These are phyloP conservation scores for Lentinula novae-zelandiae DNA, from an alignment of 1,284 basidiomycete species.

Conservation along the genomic window DNA sequence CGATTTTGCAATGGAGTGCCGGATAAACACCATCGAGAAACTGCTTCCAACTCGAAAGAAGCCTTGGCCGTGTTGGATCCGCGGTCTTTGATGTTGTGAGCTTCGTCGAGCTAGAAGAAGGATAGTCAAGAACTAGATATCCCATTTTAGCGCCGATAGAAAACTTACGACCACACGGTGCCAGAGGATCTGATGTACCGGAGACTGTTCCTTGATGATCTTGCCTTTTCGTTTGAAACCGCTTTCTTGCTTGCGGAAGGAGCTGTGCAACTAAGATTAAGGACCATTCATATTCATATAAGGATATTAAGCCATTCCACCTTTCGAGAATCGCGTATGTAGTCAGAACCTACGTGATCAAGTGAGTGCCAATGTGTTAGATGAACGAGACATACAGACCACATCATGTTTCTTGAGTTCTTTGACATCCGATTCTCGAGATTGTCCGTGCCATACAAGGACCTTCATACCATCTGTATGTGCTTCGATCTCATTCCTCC, in stretches of 20 bases:
- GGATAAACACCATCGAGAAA: constrained; percentile 93
- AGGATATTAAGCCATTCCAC: constrained; percentile 16
- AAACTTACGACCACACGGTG: constrained; percentile 64
- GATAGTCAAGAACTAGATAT: background rate
- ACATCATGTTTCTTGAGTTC: constrained; percentile 87
- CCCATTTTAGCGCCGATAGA: background rate
- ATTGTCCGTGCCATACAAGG: constrained; percentile 88
- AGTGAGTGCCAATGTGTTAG: constrained; percentile 3
- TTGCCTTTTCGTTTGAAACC: constrained; percentile 88
- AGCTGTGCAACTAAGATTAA: constrained; percentile 37
- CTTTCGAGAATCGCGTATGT: constrained; percentile 86
- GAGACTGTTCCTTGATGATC: constrained; percentile 87
- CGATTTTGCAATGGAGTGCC: constrained; percentile 98
- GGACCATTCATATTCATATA: background rate
- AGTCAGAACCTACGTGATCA: constrained; percentile 50
- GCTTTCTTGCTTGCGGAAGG: constrained; percentile 88
- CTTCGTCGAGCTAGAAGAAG: constrained; percentile 80
- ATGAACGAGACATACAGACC: constrained; percentile 35
- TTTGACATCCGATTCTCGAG: constrained; percentile 57
- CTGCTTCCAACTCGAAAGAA: constrained; percentile 82
- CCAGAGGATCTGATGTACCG: constrained; percentile 87
- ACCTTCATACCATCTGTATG: constrained; percentile 81
- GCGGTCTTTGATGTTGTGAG: constrained; percentile 97
- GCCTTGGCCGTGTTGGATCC: constrained; percentile 96
- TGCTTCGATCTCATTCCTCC: constrained; percentile 90